These are phyloP conservation scores for Phialophora tarda DNA, from an alignment of 2,329 filamentous ascomycete species.

Conservation along the genomic window DNA sequence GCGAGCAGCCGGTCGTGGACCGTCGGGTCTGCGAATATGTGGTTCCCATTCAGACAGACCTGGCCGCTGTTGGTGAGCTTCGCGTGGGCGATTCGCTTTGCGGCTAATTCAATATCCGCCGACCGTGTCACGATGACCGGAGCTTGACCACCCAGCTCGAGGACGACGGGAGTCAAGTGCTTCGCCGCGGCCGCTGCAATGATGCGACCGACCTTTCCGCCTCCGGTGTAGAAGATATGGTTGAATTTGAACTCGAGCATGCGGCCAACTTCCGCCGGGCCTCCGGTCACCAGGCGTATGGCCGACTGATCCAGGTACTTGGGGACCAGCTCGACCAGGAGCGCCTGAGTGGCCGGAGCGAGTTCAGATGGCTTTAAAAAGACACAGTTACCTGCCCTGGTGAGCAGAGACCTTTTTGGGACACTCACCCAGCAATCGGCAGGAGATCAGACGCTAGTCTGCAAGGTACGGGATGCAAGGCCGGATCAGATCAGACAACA, in stretches of 20 bases:
- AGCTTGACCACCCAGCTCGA: constrained; percentile 56
- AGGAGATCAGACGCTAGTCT: neutral
- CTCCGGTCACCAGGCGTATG: constrained; percentile 47
- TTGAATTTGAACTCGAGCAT: constrained; percentile 50
- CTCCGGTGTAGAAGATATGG: constrained; percentile 57
- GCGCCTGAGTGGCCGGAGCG: constrained; percentile 44
- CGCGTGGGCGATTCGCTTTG: constrained; percentile 51
- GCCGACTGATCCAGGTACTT: constrained; percentile 52
- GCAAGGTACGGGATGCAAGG: neutral
- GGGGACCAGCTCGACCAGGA: constrained; percentile 50
- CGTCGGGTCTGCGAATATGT: constrained; percentile 52
- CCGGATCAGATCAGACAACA: neutral
- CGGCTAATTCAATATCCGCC: constrained; percentile 46
- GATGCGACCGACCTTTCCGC: constrained; percentile 47
- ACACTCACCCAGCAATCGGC: neutral
- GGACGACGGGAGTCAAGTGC: constrained; percentile 52
- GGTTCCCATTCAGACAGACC: constrained; percentile 51
- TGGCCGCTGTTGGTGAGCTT: constrained; percentile 55
- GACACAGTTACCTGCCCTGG: constrained; percentile 44
- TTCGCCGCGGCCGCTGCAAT: constrained; percentile 52
- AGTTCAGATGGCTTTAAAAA: constrained; percentile 56
- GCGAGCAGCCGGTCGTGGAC: constrained; percentile 49
- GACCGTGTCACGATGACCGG: constrained; percentile 52
- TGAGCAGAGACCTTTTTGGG: constrained; percentile 9
- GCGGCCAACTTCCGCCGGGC: constrained; percentile 46